These are phyloP conservation scores for Colletotrichum aenigma DNA, from an alignment of 2,329 filamentous ascomycete genomes.

Conservation along the genomic window DNA sequence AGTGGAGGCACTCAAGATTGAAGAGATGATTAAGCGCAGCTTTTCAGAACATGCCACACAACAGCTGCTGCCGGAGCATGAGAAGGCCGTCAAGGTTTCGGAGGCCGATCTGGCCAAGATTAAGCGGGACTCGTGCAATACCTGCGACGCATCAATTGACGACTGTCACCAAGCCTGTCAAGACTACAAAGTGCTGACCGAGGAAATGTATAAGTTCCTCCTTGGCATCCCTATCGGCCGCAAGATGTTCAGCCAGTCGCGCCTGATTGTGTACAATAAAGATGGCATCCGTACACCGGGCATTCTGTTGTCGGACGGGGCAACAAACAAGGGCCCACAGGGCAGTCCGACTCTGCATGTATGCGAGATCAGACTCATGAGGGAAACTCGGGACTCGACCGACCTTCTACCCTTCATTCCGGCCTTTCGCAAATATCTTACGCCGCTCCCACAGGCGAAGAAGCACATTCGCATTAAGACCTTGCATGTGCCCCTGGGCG, in stretches of 20 bases:
- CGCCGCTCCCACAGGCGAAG: slow-evolving; percentile 68
- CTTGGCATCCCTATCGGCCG: slow-evolving; percentile 82
- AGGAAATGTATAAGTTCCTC: slow-evolving; percentile 78
- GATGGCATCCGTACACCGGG: slow-evolving; percentile 84
- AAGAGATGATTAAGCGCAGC: slow-evolving; percentile 99
- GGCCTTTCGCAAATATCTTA: slow-evolving; percentile 70
- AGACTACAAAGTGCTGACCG: slow-evolving; percentile 78
- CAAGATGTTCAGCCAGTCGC: slow-evolving; percentile 75
- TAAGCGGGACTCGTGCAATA: slow-evolving; percentile 81
- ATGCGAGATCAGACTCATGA: slow-evolving; percentile 74
- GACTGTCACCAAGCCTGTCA: slow-evolving; percentile 82
- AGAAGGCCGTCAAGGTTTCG: slow-evolving; percentile 90
- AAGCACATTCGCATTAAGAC: slow-evolving; percentile 72
- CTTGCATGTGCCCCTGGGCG: slow-evolving; percentile 72
- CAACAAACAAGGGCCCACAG: slow-evolving; percentile 60
- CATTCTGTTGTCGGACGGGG: slow-evolving; percentile 78
- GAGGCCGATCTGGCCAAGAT: slow-evolving; percentile 92
- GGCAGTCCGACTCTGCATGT: slow-evolving; percentile 75
- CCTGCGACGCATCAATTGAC: slow-evolving; percentile 82
- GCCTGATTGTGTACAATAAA: slow-evolving; percentile 83
- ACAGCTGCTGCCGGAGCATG: slow-evolving; percentile 90
- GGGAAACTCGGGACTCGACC: slow-evolving; percentile 75
- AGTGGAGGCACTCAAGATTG: slow-evolving; percentile 96
- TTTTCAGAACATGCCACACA: slow-evolving; percentile 99
- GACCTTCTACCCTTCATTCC: slow-evolving; percentile 86